Base-by-base conservation (phyloP, 345 rosid species). In the Moricandia moricandioides region DNA sequence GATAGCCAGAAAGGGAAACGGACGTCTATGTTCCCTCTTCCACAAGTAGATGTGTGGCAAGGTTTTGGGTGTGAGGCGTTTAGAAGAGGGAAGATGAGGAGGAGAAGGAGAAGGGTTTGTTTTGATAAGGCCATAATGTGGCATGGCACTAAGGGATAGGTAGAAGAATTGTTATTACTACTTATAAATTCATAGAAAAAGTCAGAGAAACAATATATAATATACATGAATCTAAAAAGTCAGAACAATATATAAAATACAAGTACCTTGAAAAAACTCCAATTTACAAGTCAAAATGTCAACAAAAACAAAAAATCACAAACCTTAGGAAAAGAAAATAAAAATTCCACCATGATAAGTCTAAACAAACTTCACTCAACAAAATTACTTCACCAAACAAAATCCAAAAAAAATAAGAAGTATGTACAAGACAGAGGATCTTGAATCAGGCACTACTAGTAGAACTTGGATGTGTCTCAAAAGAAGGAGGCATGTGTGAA, bases 1-100 rank as follows among this genome's bases (percentile, higher is more conserved):
- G 65, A 60, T n/a, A 86, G 80, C 4, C 61, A 60, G 82, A 93
- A 93, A 27, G 97, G 98, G 75, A 91, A 93, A 27, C 88, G 89
- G 5, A 87, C 67, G 0, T 79, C 60, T 33, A 83, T 17, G 16
- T 49, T 61, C 8, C 65, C 65, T 10, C 4, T 24, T 24, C 60
- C 31, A 74, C 92, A 83, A 7, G 39, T 72, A 54, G 86, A 54
- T 45, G 65, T 37, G 16, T 82, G 30, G 73, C 95, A 90, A 43
- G 66, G 60, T 37, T 70, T 60, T 35, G 45, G 65, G 52, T 57
- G 6, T 49, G 79, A 39, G 33, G 69, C 35, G 35, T 59, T 65
- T 39, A 82, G 62, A 18, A 82, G 71, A 75, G 82, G 71, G 57
- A 78, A 13, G 47, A 54, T 61, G 75, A 84, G 49, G 81, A 78